Base-by-base conservation (phyloP, 2,329 filamentous ascomycete genomes). In the Keithomyces neogunnii region DNA sequence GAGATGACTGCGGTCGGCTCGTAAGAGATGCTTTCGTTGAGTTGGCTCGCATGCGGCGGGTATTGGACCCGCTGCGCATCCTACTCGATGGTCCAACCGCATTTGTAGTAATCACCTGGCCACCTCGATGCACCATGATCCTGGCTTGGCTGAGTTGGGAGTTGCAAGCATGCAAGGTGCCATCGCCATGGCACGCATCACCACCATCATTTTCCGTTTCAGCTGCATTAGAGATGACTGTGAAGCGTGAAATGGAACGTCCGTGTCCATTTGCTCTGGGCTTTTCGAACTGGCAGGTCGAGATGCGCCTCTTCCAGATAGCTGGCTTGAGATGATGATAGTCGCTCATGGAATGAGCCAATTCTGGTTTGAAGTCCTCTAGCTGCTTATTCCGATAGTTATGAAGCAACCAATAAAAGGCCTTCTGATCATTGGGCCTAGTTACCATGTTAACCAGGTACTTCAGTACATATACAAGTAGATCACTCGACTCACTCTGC, bases 291-390 rank as follows among this genome's bases (percentile, higher is more conserved):
- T 84, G 73, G 55, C 80, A 76, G 0, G 82, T 85, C 0, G 81
- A 82, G 47, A 82, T 73, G 45, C 80, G 77, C 60, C 78, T 82
- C 55, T 75, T 78, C 73, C 81, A 80, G 31, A 73, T 69, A 0
- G 72, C 67, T 9, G 81, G 80, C 51, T 75, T 76, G 38, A 88
- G 78, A 61, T 95, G 89, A 61, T 96, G 92, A 60, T 95, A 93
- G 62, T 97, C 92, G 67, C 90, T 96, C 51, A 85, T 80, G 1
- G 92, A 96, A 63, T 93, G 87, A n/a, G 81, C 81, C 51, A 96
- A 73, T 28, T 87, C 80, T 32, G 84, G 83, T 53, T 86, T 86
- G 63, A 93, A 97, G 62, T 96, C 88, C 64, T 97, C 91, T 2
- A 95, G 69, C 59, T 93, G 85, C 55, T 89, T 84, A 56, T 95